Base-by-base conservation (phyloP, 768 basidiomycete species). In the Leccinum longicurvipes region DNA sequence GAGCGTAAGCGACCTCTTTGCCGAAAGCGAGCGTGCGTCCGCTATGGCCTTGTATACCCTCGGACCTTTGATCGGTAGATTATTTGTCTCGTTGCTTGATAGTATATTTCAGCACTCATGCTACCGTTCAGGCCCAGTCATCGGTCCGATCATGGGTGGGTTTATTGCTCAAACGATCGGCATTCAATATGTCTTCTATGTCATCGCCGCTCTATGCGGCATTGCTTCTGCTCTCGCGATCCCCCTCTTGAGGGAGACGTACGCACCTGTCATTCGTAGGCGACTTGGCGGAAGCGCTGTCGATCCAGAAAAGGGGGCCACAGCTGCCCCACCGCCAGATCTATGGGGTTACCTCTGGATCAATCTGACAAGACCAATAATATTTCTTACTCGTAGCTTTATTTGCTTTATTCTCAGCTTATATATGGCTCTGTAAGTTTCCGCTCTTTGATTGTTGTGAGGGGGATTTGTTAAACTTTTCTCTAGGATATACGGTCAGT, bases 11-110 rank as follows among this genome's bases (percentile, higher is more conserved):
- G 88, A 89, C 63, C 70, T 89, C 15, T 90, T 88, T 61, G 74
- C 80, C 1, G 84, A 83, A 51, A 75, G 72, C 17, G 83, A 85
- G 15, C 77, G 83, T 24, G 84, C 82, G 2, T 79, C 79, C 3
- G 86, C 88, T 3, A 90, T 89, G 87, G 83, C 87, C 0, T 54
- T 88, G 2, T 90, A 82, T 64, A 79, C 71, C 50, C 64, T 89
- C 0, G 87, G 84, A 0, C 86, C 86, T 32, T 74, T 89, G 45
- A 73, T 86, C 50, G 86, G 82, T 77, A 64, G 44, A 8, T 23
- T 14, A 7, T 1, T 77, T 62, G 45, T 27, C 21, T 3, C 17
- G 10, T 14, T 9, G 0, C 6, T 50, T 31, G 15, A 2, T 28
- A 2, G 6, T 48, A 31, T 24, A 24, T n/a, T 7, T 53, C 19